Evolutionary conservation across 225 moss, liverwort and hornwort genomes (phyloP), one percentile per base, ranked within the genome.

Genomic region (Bryoerythrophyllum caledonicum): DNA sequence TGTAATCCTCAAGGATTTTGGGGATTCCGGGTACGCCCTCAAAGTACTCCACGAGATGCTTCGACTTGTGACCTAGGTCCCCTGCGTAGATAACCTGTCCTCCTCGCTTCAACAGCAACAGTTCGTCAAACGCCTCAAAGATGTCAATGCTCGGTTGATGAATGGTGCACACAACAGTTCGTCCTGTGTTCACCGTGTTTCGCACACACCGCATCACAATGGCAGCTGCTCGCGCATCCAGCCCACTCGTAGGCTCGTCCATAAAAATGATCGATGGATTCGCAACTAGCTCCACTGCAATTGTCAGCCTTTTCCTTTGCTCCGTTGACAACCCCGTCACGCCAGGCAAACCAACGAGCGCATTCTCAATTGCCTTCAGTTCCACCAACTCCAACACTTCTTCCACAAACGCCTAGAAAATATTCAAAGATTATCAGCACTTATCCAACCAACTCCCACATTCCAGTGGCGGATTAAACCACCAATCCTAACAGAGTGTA

Each of bases 81-180:
- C 87, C 87, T 11, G 82, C 82, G 51, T 87, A 87, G 17, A 88
- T 88, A 48, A 75, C 80, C 26, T 78, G 74, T 15, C 87, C 87
- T 63, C 87, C 87, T 67, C 82, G 75, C 80, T 88, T 88, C 75
- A 88, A 75, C 43, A 88, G 25, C 24, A 88, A 28, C 1, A 87
- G 79, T 79, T 87, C 87, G 58, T 87, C 87, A 51, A 87, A 87
- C 4, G 87, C 82, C 48, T 87, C 87, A 25, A 87, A 87, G 48
- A 87, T 87, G 67, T 87, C 84, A n/a, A 84, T 84, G 66, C 87
- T 87, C 7, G 87, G 87, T 56, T 87, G 87, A 65, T 87, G 87
- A 58, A 82, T 82, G 60, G 87, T 87, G 72, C 87, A 87, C 37
- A 87, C 87, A 27, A 87, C 87, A 14, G 87, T 87, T 37, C 87